Percentiles rank a stretch among this genome's conserved stretches.
These are phyloP conservation scores for Clonostachys rhizophaga DNA, from an alignment of 2,329 filamentous ascomycete genomes.

Conservation along the genomic window DNA sequence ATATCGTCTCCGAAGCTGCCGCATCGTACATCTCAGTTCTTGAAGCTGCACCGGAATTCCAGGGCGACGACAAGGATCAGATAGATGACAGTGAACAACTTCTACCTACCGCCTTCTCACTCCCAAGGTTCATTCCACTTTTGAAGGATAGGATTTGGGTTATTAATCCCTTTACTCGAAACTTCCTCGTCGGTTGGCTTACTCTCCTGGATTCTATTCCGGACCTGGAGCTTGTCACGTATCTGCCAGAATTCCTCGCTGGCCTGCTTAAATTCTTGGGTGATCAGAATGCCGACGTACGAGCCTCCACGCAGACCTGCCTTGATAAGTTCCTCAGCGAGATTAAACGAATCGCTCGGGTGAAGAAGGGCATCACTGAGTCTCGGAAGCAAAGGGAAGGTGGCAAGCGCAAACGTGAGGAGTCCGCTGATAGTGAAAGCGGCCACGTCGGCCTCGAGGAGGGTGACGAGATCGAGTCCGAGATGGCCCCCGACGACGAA, in stretches of 20 bases:
- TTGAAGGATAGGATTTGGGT: conserved; percentile 93
- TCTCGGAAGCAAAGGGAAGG: conserved; percentile 69
- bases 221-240: conserved; percentile 89
- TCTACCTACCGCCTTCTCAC: conserved; percentile 83
- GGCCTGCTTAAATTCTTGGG: conserved; percentile 89
- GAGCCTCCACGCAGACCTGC: conserved; percentile 83
- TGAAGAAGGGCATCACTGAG: conserved; percentile 89
- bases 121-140: conserved; percentile 85
- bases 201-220: conserved; percentile 93
- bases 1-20: conserved; percentile 92
- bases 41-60: conserved; percentile 47
- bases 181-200: conserved; percentile 95
- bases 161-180: conserved; percentile 89
- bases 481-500: conserved; percentile 51
- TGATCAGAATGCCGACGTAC: conserved; percentile 89
- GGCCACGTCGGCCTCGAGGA: conserved; percentile 53
- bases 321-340: conserved; percentile 88
- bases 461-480: conserved; percentile 55
- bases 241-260: conserved; percentile 84
- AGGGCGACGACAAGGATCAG: conserved; percentile 34
- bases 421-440: conserved; percentile 64
- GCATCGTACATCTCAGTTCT: conserved; percentile 91
- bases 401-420: conserved; percentile 64
- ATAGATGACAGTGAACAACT: conserved; percentile 38
- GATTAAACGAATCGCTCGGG: conserved; percentile 87